Percentiles rank a stretch among this genome's conserved stretches.
These are phyloP conservation scores for Nicotiana rustica DNA, from an alignment of 305 asterid genomes.

Conservation along the genomic window DNA sequence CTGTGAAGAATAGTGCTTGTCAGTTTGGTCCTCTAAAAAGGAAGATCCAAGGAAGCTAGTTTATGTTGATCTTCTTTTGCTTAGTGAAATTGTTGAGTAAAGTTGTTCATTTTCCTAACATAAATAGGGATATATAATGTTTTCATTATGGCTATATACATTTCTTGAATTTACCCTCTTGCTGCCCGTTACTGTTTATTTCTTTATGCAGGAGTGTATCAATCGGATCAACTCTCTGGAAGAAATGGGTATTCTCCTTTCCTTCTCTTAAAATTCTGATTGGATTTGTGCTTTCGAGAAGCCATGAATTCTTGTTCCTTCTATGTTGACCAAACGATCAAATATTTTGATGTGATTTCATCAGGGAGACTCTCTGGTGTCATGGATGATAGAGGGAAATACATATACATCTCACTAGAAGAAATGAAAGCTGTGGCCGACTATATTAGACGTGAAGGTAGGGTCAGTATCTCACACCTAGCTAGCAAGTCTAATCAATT, in stretches of 20 bases:
- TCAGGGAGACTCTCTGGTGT: slow-evolving; percentile 96
- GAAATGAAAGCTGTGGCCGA: slow-evolving; percentile 98
- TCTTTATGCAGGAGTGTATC: slow-evolving; percentile 84
- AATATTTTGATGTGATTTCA: slow-evolving; percentile 14
- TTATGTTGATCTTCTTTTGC: background rate
- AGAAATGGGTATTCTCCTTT: slow-evolving; percentile 69
- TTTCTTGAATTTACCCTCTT: slow-evolving; percentile 4
- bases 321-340: background rate
- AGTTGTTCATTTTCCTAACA: slow-evolving; percentile 20
- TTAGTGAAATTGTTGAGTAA: slow-evolving; percentile 14
- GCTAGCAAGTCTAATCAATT: slow-evolving; percentile 98
- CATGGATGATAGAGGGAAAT: slow-evolving; percentile 98
- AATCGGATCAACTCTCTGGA: slow-evolving; percentile 84
- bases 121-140: background rate
- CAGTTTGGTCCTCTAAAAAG: background rate
- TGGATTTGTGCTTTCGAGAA: background rate
- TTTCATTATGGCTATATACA: background rate
- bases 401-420: slow-evolving; percentile 88
- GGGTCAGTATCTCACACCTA: slow-evolving; percentile 93
- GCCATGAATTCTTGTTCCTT: background rate
- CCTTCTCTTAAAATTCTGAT: background rate
- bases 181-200: slow-evolving; percentile 32
- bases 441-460: slow-evolving; percentile 89
- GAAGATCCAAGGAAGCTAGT: background rate
- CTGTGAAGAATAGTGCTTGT: background rate